A percentile compares a stretch with the other conserved stretches of the same genome.
Conservation (phyloP, 495 filamentous ascomycete genomes). For the Tuber calosporum region DNA sequence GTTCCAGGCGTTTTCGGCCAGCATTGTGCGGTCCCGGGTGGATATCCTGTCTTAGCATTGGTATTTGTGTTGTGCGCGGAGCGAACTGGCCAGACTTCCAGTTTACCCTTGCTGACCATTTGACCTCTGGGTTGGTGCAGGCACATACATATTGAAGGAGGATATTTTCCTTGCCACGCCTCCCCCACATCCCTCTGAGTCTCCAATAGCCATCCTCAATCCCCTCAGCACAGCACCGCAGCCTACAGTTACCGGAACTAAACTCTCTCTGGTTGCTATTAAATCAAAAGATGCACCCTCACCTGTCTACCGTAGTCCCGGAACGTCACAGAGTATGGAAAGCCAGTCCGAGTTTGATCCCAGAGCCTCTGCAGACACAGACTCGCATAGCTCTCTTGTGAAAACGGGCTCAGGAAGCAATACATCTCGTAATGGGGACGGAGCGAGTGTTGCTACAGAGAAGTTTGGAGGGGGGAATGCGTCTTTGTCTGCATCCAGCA, state of each 20-base stretch:
- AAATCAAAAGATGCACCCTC: conserved; percentile 55
- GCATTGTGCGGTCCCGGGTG: background rate
- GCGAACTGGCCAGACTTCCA: conserved; percentile 7
- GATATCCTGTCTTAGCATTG: background rate
- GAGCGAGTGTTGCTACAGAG: conserved; percentile 20
- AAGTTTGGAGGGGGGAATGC: conserved; percentile 81
- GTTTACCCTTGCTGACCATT: conserved; percentile 12
- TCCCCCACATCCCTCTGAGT: conserved; percentile 89
- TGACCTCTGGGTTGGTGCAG: conserved; percentile 45
- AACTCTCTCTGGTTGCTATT: conserved; percentile 66
- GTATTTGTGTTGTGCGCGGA: background rate
- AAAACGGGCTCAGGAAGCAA: conserved; percentile 32
- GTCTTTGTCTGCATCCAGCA: conserved; percentile 57
- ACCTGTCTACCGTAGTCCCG: conserved; percentile 50
- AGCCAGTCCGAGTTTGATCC: conserved; percentile 56
- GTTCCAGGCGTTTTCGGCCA: conserved; percentile 12
- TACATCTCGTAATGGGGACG: conserved; percentile 29
- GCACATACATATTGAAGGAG: conserved; percentile 81
- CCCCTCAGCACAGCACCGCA: conserved; percentile 75
- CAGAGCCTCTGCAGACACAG: conserved; percentile 54
- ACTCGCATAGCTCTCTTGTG: conserved; percentile 35
- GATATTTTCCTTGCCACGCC: conserved; percentile 88
- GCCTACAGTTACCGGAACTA: conserved; percentile 79
- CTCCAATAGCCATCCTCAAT: conserved; percentile 74
- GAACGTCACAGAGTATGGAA: conserved; percentile 48